A percentile compares a stretch with the other conserved stretches of the same genome.
These are phyloP conservation scores for Leccinum ochraceum DNA, from an alignment of 768 basidiomycete species.

Conservation along the genomic window DNA sequence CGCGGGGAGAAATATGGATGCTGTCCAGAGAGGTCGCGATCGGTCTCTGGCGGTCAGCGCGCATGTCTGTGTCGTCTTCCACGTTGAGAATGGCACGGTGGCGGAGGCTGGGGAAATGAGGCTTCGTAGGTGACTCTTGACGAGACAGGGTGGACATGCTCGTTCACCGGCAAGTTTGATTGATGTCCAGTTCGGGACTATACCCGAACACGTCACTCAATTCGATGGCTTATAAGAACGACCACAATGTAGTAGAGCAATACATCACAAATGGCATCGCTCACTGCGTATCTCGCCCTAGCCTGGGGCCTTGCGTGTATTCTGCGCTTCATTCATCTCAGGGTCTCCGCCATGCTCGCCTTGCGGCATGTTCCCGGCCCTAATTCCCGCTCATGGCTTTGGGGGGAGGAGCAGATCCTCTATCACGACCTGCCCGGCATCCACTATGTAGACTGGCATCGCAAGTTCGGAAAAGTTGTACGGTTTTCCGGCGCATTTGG, in stretches of 20 bases:
- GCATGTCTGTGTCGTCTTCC: slow-evolving; percentile 34
- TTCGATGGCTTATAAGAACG: slow-evolving; percentile 9
- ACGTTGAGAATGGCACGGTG: slow-evolving; percentile 39
- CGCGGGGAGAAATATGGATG: slow-evolving; percentile 60
- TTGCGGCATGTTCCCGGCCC: slow-evolving; percentile 57
- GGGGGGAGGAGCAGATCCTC: slow-evolving; percentile 64
- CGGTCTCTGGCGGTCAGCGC: slow-evolving; percentile 44
- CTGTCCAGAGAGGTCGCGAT: slow-evolving; percentile 59
- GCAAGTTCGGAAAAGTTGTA: slow-evolving; percentile 53
- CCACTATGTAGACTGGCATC: slow-evolving; percentile 54
- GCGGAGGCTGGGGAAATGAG: slow-evolving; percentile 28
- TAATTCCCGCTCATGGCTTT: slow-evolving; percentile 46
- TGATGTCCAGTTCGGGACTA: slow-evolving; percentile 5
- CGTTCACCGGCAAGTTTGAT: slow-evolving; percentile 10
- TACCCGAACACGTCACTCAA: slow-evolving; percentile 20
- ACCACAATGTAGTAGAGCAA: not conserved
- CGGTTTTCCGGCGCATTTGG: slow-evolving; percentile 59
- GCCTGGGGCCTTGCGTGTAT: slow-evolving; percentile 31
- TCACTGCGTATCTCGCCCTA: slow-evolving; percentile 9
- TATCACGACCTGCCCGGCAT: slow-evolving; percentile 53
- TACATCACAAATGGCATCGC: slow-evolving; percentile 13
- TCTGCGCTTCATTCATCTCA: slow-evolving; percentile 36
- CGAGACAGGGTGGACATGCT: slow-evolving; percentile 28
- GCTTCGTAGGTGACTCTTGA: slow-evolving; percentile 30
- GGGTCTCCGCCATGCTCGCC: slow-evolving; percentile 33